These are phyloP conservation scores for Colletotrichum sp. DNA, from an alignment of 2,329 filamentous ascomycete genomes.

Conservation along the genomic window DNA sequence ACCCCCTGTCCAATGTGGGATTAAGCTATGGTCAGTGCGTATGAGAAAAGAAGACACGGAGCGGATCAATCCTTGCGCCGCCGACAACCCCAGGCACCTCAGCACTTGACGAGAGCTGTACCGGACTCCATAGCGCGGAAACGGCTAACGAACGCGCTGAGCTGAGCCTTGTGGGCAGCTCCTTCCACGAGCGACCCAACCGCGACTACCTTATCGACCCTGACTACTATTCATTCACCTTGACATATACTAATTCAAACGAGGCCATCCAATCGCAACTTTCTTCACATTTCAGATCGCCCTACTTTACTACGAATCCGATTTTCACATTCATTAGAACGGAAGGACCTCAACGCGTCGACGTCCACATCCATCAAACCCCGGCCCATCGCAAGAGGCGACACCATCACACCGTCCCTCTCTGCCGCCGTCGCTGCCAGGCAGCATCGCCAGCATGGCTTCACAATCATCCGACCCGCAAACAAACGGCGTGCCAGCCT, in stretches of 20 bases:
- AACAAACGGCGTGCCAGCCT: slow-evolving; percentile 56
- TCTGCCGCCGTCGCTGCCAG: background rate
- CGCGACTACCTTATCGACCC: background rate
- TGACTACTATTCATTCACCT: background rate
- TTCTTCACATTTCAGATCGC: background rate
- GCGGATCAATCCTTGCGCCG: slow-evolving; percentile 26
- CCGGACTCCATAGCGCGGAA: background rate
- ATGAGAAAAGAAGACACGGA: background rate
- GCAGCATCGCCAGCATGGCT: slow-evolving; percentile 10
- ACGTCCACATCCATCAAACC: background rate
- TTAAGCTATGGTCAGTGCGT: slow-evolving; percentile 42
- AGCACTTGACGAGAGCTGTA: background rate
- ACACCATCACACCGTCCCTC: background rate
- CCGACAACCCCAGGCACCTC: background rate
- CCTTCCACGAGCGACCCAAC: background rate
- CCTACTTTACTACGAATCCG: background rate
- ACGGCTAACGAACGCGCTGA: slow-evolving; percentile 8
- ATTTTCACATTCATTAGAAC: background rate
- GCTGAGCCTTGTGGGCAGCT: background rate
- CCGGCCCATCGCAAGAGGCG: background rate
- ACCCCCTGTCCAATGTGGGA: slow-evolving; percentile 6
- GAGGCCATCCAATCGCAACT: background rate
- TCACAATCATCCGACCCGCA: slow-evolving; percentile 47
- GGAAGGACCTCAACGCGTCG: background rate
- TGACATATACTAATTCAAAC: background rate